Evolutionary conservation across 2,329 filamentous ascomycete genomes (phyloP).

Genomic region (Dothideomycetes sp.): DNA sequence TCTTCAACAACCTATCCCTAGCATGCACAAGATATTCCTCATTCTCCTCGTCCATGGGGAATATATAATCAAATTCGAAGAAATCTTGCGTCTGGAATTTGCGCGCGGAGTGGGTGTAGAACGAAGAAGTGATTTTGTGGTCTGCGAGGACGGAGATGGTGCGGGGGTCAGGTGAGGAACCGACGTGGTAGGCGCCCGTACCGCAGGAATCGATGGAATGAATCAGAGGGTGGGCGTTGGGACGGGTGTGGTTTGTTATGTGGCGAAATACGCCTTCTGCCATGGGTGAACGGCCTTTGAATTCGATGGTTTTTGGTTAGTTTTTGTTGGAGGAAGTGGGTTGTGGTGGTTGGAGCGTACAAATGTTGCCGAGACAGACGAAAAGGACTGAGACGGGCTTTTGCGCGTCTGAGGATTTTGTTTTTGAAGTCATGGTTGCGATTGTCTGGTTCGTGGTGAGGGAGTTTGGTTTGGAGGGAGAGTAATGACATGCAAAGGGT

Average conservation of each 20-base stretch:
- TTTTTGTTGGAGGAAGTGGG: not conserved
- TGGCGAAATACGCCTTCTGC: constrained; percentile 85
- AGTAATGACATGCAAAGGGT: too few species aligned
- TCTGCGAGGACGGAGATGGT: constrained; percentile 69
- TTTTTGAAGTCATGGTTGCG: too few species aligned
- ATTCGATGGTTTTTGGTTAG: not conserved
- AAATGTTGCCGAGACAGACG: constrained; percentile 96
- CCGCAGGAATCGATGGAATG: constrained; percentile 75
- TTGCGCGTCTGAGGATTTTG: constrained; percentile 8
- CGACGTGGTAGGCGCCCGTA: constrained; percentile 78
- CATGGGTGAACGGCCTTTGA: constrained; percentile 66
- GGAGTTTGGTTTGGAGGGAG: too few species aligned
- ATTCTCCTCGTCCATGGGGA: constrained; percentile 88
- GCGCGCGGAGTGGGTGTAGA: constrained; percentile 66
- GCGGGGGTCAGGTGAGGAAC: constrained; percentile 67
- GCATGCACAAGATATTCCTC: constrained; percentile 58
- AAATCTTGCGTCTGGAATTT: constrained; percentile 67
- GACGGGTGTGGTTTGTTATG: constrained; percentile 50
- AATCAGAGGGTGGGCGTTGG: constrained; percentile 43
- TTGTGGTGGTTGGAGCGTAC: constrained; percentile 19
- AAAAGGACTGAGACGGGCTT: constrained; percentile 66
- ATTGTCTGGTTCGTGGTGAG: too few species aligned
- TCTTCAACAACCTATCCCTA: constrained; percentile 43
- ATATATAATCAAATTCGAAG: constrained; percentile 77
- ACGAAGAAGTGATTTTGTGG: constrained; percentile 58